phyloP scores from a whole-genome alignment of 129 eudicot genomes.

The Lonicera japonica region DNA sequence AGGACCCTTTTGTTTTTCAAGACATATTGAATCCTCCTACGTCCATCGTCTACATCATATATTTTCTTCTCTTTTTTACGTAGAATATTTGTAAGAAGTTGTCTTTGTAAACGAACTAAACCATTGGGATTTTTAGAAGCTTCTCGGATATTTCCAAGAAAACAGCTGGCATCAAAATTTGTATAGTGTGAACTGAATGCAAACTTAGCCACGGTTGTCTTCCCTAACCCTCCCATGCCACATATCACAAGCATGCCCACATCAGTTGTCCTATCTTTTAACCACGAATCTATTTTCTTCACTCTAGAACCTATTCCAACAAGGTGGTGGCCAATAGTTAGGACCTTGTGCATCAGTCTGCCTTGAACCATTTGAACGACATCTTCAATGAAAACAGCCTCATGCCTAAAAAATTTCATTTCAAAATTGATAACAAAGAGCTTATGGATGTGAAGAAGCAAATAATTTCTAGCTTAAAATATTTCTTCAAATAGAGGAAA shows the following conservation, averaged over 20 bases:
- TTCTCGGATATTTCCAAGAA: background rate
- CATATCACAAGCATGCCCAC: background rate
- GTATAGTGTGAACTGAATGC: background rate
- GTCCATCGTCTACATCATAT: background rate
- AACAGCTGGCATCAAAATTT: background rate
- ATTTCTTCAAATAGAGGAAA: no score
- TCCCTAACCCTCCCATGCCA: conserved; percentile 13
- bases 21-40: background rate
- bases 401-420: conserved; percentile 13
- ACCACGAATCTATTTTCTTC: conserved; percentile 2
- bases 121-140: background rate
- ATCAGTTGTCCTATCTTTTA: background rate
- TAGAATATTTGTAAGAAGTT: background rate
- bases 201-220: conserved; percentile 4
- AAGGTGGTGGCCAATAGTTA: background rate
- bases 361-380: background rate
- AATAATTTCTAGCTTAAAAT: no score
- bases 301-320: conserved; percentile 12
- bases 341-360: background rate
- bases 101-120: background rate
- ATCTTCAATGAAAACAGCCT: background rate
- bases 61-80: background rate
- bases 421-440: no score
- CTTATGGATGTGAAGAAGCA: no score
- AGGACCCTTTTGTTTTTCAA: background rate